These are phyloP conservation scores for Lactifluus hygrophoroides DNA, from an alignment of 768 basidiomycete genomes.

Conservation along the genomic window DNA sequence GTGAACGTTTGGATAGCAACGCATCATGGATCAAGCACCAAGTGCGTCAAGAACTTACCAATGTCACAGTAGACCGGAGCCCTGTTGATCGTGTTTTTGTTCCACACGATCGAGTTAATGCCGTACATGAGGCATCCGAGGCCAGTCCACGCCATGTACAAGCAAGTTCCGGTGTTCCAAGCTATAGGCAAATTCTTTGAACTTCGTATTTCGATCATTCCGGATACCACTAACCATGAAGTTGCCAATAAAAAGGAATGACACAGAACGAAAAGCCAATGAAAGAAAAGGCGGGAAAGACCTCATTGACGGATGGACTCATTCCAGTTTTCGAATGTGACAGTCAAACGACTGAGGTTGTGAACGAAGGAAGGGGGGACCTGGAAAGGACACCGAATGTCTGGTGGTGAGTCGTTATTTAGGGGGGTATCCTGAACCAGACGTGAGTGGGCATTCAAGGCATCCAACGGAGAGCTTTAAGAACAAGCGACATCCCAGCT, in stretches of 20 bases:
- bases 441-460: no score
- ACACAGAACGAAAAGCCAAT: constrained; percentile 39
- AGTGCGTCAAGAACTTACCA: no score
- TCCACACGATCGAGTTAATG: constrained; percentile 70
- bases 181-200: constrained; percentile 26
- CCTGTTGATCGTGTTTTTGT: constrained; percentile 41
- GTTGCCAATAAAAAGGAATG: constrained; percentile 49
- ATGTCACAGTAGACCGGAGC: constrained; percentile 50
- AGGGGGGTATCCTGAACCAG: no score
- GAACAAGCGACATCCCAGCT: no score
- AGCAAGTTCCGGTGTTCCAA: constrained; percentile 65
- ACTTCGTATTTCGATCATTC: not conserved
- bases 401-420: no score
- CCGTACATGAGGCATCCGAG: constrained; percentile 48
- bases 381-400: no score
- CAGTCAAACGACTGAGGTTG: no score
- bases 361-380: no score
- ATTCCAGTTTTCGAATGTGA: no score
- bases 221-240: constrained; percentile 30
- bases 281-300: constrained; percentile 33
- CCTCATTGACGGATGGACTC: constrained; percentile 7
- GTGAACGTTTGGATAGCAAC: not conserved
- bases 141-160: constrained; percentile 63
- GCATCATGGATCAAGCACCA: no score
- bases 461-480: no score